Evolutionary conservation across 2,329 filamentous ascomycete genomes (phyloP).

Genomic region (Monascus ruber): DNA sequence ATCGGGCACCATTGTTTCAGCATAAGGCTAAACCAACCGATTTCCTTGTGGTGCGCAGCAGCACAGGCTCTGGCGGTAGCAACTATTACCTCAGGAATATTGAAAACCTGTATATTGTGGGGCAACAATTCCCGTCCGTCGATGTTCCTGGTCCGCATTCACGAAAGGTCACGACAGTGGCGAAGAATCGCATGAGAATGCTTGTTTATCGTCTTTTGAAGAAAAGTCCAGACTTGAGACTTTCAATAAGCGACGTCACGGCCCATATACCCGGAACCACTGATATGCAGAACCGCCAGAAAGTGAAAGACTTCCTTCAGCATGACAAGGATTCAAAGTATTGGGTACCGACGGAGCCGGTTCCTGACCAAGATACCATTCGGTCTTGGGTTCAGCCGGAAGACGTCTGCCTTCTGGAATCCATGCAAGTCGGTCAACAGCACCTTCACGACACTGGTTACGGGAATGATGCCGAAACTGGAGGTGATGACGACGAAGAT

Average conservation of each 20-base stretch:
- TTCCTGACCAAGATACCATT: constrained; percentile 71
- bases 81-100: constrained; percentile 78
- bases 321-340: constrained; percentile 82
- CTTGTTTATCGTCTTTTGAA: constrained; percentile 81
- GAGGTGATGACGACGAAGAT: constrained; percentile 51
- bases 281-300: constrained; percentile 90
- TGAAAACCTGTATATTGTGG: constrained; percentile 81
- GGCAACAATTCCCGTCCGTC: constrained; percentile 82
- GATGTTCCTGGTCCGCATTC: constrained; percentile 92
- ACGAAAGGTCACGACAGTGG: constrained; percentile 89
- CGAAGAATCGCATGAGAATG: constrained; percentile 94
- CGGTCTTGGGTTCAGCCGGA: constrained; percentile 88
- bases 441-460: constrained; percentile 87
- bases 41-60: constrained; percentile 75
- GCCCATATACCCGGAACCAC: constrained; percentile 86
- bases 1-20: constrained; percentile 83
- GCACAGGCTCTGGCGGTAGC: constrained; percentile 65
- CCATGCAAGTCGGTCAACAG: constrained; percentile 91
- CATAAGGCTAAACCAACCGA: constrained; percentile 68
- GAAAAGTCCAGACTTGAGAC: constrained; percentile 56
- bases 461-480: constrained; percentile 55
- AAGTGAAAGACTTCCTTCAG: constrained; percentile 89
- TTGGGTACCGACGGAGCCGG: constrained; percentile 68
- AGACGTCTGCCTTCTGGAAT: constrained; percentile 85
- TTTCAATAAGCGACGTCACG: constrained; percentile 74